A percentile compares a stretch with the other conserved stretches of the same genome.
phyloP scores from a whole-genome alignment of 306 rosid species.

The Quillaja saponaria region DNA sequence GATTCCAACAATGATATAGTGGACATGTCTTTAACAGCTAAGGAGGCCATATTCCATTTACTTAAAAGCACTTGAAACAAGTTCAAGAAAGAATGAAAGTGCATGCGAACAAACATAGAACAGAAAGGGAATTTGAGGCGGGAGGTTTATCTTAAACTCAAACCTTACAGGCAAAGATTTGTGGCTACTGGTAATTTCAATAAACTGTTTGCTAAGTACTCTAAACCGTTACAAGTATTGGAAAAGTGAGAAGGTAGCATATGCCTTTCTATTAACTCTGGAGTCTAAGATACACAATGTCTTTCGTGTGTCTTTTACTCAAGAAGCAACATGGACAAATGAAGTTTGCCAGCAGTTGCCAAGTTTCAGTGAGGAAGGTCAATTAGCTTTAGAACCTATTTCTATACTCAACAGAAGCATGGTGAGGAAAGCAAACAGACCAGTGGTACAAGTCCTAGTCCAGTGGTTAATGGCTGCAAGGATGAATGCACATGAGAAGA shows the following conservation, averaged over 20 bases:
- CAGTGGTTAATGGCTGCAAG: too few species aligned
- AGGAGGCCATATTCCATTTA: not conserved
- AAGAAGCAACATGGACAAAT: not conserved
- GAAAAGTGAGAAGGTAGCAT: not conserved
- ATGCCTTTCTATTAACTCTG: not conserved
- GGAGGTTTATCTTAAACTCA: not conserved
- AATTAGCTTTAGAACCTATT: too few species aligned
- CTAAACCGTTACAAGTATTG: not conserved
- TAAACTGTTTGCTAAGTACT: not conserved
- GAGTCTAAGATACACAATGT: not conserved
- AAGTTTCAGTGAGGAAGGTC: too few species aligned
- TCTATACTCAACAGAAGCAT: not conserved
- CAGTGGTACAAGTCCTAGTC: too few species aligned
- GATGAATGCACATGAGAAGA: too few species aligned
- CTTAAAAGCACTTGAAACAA: too few species aligned
- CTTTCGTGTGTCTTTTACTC: not conserved
- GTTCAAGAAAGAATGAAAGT: not conserved
- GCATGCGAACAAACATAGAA: not conserved
- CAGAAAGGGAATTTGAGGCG: not conserved
- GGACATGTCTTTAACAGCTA: not conserved
- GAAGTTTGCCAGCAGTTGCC: too few species aligned
- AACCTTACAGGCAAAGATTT: not conserved
- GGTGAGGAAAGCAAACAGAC: too few species aligned
- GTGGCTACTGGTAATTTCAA: rapidly evolving
- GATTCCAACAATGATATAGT: not conserved